Base-by-base conservation (phyloP, 345 rosid species). In the Angophora floribunda region DNA sequence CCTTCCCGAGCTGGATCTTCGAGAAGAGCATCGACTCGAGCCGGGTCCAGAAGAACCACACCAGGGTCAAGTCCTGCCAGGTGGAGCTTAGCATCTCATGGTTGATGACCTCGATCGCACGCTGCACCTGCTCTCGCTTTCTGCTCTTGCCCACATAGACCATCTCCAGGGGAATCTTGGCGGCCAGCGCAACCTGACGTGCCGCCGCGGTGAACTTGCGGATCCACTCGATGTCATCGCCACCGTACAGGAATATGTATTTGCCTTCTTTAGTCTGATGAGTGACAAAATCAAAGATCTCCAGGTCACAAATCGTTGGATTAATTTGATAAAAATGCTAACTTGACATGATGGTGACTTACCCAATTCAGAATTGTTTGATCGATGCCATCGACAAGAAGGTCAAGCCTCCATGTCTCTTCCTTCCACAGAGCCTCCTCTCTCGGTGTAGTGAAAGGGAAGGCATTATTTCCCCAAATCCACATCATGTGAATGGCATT, bases 401-500 rank as follows among this genome's bases (percentile, higher is more conserved):
- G 96, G 90, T 96, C 98, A 86, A 96, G 97, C 63, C 95, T 90
- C 93, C 97, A 95, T 1, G 94, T 90, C 67, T 97, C 98, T 50
- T 92, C 95, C 90, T 87, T 95, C 99, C 99, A 96, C 2, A 97
- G 95, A 86, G 93, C 89, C 79, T 97, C 99, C 91, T 97, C 99
- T 89, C 94, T 95, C 70, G 52, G 19, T 88, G 92, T 94, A 32
- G 94, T 97, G 94, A 97, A 96, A 70, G 99, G 99, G 95, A 96
- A 97, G 88, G 99, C 97, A 63, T 88, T 93, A 94, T 95, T 94
- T 41, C 97, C 98, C 99, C 98, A 96, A 91, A 96, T 96, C 98
- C 99, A 97, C 95, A 95, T 97, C 99, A 97, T 95, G 93, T 97
- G 97, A 89, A 97, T 90, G 36, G 99, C 99, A 87, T 97, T 97